Percentiles rank a stretch among this genome's conserved stretches.
Evolutionary conservation across 805 yeast species (phyloP).

Genomic region (Dipodascus geniculatus): DNA sequence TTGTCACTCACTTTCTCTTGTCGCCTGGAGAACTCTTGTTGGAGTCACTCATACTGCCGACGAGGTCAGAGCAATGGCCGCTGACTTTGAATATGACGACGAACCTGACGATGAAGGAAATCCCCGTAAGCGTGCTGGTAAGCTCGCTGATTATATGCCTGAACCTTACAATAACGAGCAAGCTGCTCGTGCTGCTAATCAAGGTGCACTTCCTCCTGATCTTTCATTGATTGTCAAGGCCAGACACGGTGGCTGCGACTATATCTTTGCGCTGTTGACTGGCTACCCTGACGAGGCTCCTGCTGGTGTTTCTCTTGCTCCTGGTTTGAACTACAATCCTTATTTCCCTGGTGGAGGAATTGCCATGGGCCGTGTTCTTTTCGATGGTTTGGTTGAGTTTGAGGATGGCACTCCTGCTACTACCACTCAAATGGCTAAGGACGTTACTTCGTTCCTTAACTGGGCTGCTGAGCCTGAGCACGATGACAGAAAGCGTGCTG

Average conservation of each 20-base stretch:
- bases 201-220: constrained; percentile 98
- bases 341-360: constrained; percentile 99
- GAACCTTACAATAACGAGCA: constrained; percentile 96
- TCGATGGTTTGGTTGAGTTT: constrained; percentile 94
- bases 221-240: constrained; percentile 95
- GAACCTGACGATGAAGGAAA: constrained; percentile 35
- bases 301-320: constrained; percentile 88
- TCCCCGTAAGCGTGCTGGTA: constrained; percentile 97
- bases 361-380: constrained; percentile 98
- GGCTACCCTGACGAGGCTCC: constrained; percentile 99
- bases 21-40: constrained; percentile 96
- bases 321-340: constrained; percentile 96
- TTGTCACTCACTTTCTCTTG: constrained; percentile 92
- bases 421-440: constrained; percentile 98
- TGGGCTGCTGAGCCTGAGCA: constrained; percentile 99
- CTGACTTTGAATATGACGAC: constrained; percentile 66
- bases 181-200: constrained; percentile 99
- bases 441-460: constrained; percentile 87
- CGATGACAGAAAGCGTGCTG: constrained; percentile 94
- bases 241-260: constrained; percentile 96
- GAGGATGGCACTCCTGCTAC: constrained; percentile 99
- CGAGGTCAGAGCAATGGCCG: constrained; percentile 90
- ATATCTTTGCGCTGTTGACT: constrained; percentile 86
- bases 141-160: constrained; percentile 89
- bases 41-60: constrained; percentile 89